Evolutionary conservation across 345 rosid genomes (phyloP), one percentile per base, ranked within the genome.

Genomic region (Melastoma malabathricum): DNA sequence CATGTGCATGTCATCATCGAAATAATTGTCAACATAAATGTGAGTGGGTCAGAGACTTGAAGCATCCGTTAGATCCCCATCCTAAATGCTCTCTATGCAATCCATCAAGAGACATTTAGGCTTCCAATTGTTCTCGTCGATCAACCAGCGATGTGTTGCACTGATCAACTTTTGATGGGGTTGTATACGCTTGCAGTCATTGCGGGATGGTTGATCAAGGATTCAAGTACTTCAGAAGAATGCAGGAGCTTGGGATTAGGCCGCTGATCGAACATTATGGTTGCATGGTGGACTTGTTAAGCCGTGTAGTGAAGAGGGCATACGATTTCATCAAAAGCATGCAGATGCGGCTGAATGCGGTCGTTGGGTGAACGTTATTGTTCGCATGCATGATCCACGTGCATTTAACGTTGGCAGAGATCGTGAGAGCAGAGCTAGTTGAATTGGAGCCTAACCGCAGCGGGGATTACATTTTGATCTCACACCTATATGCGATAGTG

Each of bases 131-230:
- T 68, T 47, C 51, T 20, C 52, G 52, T 50, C 27, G 34, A 51
- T 72, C 48, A 58, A 75, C 53, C 61, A 66, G 15, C 79, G 58
- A 67, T 89, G 88, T 75, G 64, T 77, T 50, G 22, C 56, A 5
- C 84, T 81, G 34, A 18, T 86, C 56, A 44, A 89, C 94, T 7
- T 86, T 81, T 3, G 84, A 85, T 3, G 97, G 94, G 13, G 79
- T 86, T 23, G 69, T 89, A 52, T 83, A 79, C 57, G 94, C 94
- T 39, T 89, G 95, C 68, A 89, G 94, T 60, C 97, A 89, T 57
- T 81, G 94, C 14, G 95, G 94, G 46, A 72, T 86, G 89, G 84
- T 86, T n/a, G 70, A 76, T 31, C 78, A 81, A 56, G 97, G 93
- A 38, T 85, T 83, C 58, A 39, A 47, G 50, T 81, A 79, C 69